Evolutionary conservation across 345 rosid genomes (phyloP), one percentile per base, ranked within the genome.

Genomic region (Bruguiera gymnorhiza): DNA sequence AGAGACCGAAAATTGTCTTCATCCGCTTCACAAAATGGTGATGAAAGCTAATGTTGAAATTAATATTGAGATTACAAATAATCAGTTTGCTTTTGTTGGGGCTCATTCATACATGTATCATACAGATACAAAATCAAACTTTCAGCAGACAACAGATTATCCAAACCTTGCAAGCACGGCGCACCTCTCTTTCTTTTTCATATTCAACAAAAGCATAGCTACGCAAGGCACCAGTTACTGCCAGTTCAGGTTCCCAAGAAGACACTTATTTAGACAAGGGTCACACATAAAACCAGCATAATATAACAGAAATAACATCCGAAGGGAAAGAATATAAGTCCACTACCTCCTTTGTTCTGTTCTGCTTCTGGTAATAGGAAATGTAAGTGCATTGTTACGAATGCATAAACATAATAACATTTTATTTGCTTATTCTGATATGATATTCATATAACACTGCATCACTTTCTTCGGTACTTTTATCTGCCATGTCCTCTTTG

Each of bases 151-250:
- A 37, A 20, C 0, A 36, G 20, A 7, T 32, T 3, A 21, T 50
- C 13, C 23, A 26, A 48, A 93, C 98, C 98, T 82, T 82, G 73
- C 87, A 89, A 37, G 98, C 96, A 50, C 88, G 88, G 3, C 75
- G 84, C 98, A 91, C 89, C 76, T 91, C 97, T 79, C 83, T 89
- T 60, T 91, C 96, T 27, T 87, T 86, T 79, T 88, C 89, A 69
- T 50, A 94, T 82, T 94, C 97, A 51, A 94, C 93, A 79, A 91
- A 94, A 53, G 81, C 97, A 81, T 89, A 91, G 51, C 98, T 93
- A 34, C 90, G 79, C 2, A 97, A 94, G n/a, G 96, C 93, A 55
- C 97, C 97, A 6, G 97, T 89, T 69, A 94, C 99, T 94, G 81
- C 76, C 72, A 37, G 65, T 23, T 59, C 24, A 65, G 65, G 11